Evolutionary conservation across 371 early-diverging fungal species (phyloP), one percentile per base, ranked within the genome.

Genomic region (Cokeromyces recurvatus): DNA sequence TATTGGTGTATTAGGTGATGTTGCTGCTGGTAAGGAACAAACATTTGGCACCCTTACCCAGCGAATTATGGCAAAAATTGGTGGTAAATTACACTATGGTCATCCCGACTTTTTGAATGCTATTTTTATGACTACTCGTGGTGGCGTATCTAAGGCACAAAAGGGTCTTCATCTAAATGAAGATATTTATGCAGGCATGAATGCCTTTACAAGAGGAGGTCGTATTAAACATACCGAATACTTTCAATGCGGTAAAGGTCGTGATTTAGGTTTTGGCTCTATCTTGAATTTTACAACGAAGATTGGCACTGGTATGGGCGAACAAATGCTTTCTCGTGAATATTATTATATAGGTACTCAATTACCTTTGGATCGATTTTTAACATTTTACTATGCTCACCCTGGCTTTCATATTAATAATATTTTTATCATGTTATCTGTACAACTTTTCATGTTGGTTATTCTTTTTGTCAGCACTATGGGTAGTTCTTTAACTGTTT

Each of bases 121-220:
- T 46, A 77, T 89, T 25, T 94, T 84, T 55, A 91, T 93, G 94
- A 82, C 83, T 7, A 91, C 91, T 2, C 82, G 92, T 12, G 92
- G 92, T 45, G 91, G 85, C 46, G 84, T 93, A 23, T 83, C 86
- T 35, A 94, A 94, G 63, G 95, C 90, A 3, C 94, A 92, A 56
- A 89, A 89, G 51, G 92, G 92, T 15, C 74, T 94, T 23, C 91
- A 91, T 49, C 73, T 94, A 49, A 94, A 93, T 57, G 95, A 94
- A 66, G 95, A 94, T 64, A 92, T 94, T 50, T 93, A 86, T 52
- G 92, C 92, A 6, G 93, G 94, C 46, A 91, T 94, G 88, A 89
- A 81, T 51, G 91, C 92, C 8, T 79, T 91, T 50, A 75, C 73
- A 43, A 79, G 94, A 8, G 93, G 93, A 19, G 92, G 92, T 0